These are phyloP conservation scores for Neurospora sp. DNA, from an alignment of 495 filamentous ascomycete species.

Conservation along the genomic window DNA sequence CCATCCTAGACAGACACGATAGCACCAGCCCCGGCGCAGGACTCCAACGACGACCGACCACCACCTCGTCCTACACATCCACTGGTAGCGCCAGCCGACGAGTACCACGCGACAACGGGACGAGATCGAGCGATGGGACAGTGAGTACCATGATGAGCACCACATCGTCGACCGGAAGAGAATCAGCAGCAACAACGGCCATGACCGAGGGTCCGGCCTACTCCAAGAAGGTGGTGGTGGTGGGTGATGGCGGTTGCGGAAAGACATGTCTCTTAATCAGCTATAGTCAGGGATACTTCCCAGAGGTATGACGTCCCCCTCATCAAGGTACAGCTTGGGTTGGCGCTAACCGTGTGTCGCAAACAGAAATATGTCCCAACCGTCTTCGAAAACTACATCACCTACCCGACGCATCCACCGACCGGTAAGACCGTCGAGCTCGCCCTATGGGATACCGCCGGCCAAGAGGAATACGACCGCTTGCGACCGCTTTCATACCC, in stretches of 20 bases:
- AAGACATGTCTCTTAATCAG: conserved; percentile 98
- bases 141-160: conserved; percentile 64
- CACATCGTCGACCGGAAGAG: conserved; percentile 51
- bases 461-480: conserved; percentile 97
- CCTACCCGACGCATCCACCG: conserved; percentile 75
- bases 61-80: conserved; percentile 7
- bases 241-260: conserved; percentile 94
- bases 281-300: conserved; percentile 96
- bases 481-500: conserved; percentile 92
- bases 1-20: conserved; percentile 28
- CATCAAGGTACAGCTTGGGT: not conserved
- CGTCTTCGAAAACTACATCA: conserved; percentile 99
- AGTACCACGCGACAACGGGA: conserved; percentile 28
- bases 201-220: conserved; percentile 84
- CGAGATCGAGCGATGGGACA: conserved; percentile 57
- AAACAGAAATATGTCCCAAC: conserved; percentile 96
- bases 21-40: conserved; percentile 11
- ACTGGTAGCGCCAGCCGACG: conserved; percentile 21
- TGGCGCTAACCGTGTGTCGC: not conserved
- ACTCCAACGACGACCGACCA: not conserved
- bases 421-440: conserved; percentile 92
- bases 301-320: conserved; percentile 57
- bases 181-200: conserved; percentile 64
- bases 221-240: conserved; percentile 98
- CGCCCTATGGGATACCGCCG: conserved; percentile 96